A percentile compares a stretch with the other conserved stretches of the same genome.
Evolutionary conservation across 2,329 filamentous ascomycete genomes (phyloP).

Genomic region (Podosphaera fusca): DNA sequence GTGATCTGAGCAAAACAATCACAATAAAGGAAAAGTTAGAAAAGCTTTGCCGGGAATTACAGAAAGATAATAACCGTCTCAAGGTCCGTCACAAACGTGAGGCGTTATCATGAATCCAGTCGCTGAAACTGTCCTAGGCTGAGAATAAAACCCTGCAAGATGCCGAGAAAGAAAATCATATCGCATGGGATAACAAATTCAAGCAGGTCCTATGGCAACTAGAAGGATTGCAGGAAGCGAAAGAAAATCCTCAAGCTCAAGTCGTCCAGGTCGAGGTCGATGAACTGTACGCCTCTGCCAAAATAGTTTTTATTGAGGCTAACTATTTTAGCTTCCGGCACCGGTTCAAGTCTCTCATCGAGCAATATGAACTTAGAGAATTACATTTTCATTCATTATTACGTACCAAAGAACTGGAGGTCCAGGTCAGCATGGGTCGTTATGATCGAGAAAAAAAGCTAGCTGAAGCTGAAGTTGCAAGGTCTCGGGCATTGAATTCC

Average conservation of each 20-base stretch:
- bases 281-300: conserved; percentile 4
- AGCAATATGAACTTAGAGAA: conserved; percentile 90
- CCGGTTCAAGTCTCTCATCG: conserved; percentile 82
- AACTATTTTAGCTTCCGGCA: conserved; percentile 45
- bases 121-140: conserved; percentile 29
- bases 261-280: conserved; percentile 73
- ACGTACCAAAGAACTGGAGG: conserved; percentile 85
- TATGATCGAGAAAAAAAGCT: conserved; percentile 78
- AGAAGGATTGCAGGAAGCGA: conserved; percentile 70
- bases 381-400: conserved; percentile 81
- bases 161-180: conserved; percentile 58
- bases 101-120: not conserved
- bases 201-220: conserved; percentile 62
- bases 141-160: conserved; percentile 86
- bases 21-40: conserved; percentile 90
- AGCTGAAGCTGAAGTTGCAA: conserved; percentile 57
- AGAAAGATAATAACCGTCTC: conserved; percentile 93
- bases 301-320: conserved; percentile 13
- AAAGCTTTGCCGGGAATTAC: conserved; percentile 82
- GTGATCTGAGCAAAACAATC: conserved; percentile 73
- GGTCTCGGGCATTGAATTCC: conserved; percentile 64
- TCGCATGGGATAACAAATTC: conserved; percentile 67
- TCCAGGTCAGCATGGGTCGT: conserved; percentile 73
- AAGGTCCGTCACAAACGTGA: conserved; percentile 35
- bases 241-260: conserved; percentile 60